Evolutionary conservation across 2,329 filamentous ascomycete genomes (phyloP).

Genomic region (Aspergillus transmontanensis): DNA sequence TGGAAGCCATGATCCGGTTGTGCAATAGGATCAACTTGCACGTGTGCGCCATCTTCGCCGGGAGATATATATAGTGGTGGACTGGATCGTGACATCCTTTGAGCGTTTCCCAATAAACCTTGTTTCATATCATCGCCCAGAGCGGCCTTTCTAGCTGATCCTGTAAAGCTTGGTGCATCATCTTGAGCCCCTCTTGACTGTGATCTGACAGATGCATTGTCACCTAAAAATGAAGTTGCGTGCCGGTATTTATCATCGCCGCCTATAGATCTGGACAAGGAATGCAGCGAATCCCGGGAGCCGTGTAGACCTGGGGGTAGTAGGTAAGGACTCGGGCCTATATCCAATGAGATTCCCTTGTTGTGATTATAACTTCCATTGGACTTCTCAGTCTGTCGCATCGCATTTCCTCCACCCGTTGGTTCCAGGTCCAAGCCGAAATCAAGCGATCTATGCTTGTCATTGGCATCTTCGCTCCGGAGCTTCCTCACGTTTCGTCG

Average conservation of each 20-base stretch:
- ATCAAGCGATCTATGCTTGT: constrained; percentile 88
- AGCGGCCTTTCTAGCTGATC: constrained; percentile 49
- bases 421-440: constrained; percentile 72
- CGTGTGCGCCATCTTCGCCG: constrained; percentile 15
- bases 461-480: constrained; percentile 74
- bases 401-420: constrained; percentile 49
- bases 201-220: constrained; percentile 42
- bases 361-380: constrained; percentile 39
- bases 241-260: constrained; percentile 84
- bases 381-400: constrained; percentile 56
- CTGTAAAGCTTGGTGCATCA: constrained; percentile 56
- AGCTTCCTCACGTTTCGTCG: constrained; percentile 74
- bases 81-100: constrained; percentile 59
- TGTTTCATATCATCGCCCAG: constrained; percentile 51
- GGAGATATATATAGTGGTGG: constrained; percentile 39
- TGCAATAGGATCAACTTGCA: constrained; percentile 15
- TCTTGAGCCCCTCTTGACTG: constrained; percentile 41
- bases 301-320: constrained; percentile 78
- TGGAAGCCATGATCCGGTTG: constrained; percentile 24
- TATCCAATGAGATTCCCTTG: constrained; percentile 61
- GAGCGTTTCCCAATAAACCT: constrained; percentile 58
- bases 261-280: constrained; percentile 74
- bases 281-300: constrained; percentile 84
- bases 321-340: constrained; percentile 80
- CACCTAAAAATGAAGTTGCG: constrained; percentile 57